Evolutionary conservation across 495 filamentous ascomycete genomes (phyloP).

Genomic region (Xylaria intraflava): DNA sequence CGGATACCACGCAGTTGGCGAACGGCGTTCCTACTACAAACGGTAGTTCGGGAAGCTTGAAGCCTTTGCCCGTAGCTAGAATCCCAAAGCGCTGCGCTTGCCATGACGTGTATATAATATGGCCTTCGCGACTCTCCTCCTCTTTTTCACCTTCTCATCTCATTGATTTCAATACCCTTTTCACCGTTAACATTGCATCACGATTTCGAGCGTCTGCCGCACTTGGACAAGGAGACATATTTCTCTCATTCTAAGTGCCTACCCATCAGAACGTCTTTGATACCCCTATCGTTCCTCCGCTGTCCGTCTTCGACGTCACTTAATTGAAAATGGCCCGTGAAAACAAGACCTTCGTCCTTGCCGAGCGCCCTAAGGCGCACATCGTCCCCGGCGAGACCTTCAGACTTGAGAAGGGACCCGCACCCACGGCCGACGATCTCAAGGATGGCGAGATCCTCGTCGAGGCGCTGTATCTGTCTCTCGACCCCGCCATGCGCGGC

Average conservation of each 20-base stretch:
- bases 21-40: no score
- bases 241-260: no score
- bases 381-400: conserved; percentile 49
- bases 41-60: no score
- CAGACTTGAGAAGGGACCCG: conserved; percentile 38
- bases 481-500: conserved; percentile 75
- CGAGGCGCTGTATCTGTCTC: conserved; percentile 62
- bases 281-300: no score
- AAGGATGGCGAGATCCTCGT: conserved; percentile 57
- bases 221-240: no score
- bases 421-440: conserved; percentile 42
- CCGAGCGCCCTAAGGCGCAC: conserved; percentile 38
- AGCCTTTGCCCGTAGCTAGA: no score
- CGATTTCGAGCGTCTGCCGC: not conserved
- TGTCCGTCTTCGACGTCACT: not conserved
- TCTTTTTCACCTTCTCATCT: not conserved
- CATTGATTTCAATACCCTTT: not conserved
- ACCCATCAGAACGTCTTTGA: no score
- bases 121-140: not conserved
- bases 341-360: conserved; percentile 44
- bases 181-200: not conserved
- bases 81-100: no score
- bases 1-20: no score
- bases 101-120: conserved; percentile 12
- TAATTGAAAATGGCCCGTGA: conserved; percentile 29